phyloP scores from a whole-genome alignment of 129 eudicot genomes.

The Silybum marianum region DNA sequence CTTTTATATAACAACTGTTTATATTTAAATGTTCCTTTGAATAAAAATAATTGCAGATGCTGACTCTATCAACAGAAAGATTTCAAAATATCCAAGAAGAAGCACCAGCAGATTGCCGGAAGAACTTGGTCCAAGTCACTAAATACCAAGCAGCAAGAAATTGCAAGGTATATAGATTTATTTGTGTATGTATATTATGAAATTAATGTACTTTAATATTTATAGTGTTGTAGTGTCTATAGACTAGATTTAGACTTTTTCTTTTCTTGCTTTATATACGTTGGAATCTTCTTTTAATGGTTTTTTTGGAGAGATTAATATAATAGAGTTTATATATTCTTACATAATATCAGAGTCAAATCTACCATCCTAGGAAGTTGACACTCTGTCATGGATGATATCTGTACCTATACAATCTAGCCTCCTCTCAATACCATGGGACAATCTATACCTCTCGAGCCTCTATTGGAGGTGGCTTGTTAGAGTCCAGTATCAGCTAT shows the following conservation, averaged over 20 bases:
- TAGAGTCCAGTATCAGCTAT: not conserved
- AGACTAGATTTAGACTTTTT: too few species aligned
- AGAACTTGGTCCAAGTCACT: conserved; percentile 77
- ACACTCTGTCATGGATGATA: too few species aligned
- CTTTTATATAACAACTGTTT: too few species aligned
- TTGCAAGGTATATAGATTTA: conserved; percentile 63
- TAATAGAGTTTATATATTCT: too few species aligned
- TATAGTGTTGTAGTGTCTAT: too few species aligned
- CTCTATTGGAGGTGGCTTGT: not conserved
- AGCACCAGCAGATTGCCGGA: conserved; percentile 66
- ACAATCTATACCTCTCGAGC: not conserved
- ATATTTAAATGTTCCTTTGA: too few species aligned
- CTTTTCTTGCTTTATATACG: too few species aligned
- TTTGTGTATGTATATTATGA: not conserved
- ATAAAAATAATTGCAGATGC: conserved; percentile 52
- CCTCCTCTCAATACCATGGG: not conserved
- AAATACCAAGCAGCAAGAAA: conserved; percentile 91
- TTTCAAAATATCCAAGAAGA: conserved; percentile 76
- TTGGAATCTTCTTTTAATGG: too few species aligned
- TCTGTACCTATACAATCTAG: too few species aligned
- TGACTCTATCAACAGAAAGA: conserved; percentile 76
- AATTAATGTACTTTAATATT: too few species aligned
- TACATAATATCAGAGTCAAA: not conserved
- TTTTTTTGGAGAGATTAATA: too few species aligned
- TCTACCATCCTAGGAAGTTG: not conserved